phyloP scores from a whole-genome alignment of 768 basidiomycete species.

The Chlorophyllum brunneum region DNA sequence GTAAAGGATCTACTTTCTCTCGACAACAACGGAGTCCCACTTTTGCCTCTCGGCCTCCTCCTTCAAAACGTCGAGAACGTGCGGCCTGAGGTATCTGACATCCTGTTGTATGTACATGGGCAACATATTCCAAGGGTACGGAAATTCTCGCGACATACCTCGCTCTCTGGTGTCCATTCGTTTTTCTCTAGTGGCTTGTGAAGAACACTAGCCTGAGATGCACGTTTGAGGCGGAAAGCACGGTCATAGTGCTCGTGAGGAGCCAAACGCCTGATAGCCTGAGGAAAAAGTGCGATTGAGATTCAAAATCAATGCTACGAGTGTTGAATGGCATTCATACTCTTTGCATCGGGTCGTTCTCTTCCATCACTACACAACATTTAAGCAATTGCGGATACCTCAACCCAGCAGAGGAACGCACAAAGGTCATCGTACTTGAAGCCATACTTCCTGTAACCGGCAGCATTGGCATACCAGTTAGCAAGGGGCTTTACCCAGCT shows the following conservation, averaged over 20 bases:
- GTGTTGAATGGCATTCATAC: conserved; percentile 34
- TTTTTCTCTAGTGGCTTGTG: conserved; percentile 80
- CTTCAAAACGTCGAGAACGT: conserved; percentile 64
- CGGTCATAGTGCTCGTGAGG: conserved; percentile 85
- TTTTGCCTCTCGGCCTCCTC: conserved; percentile 74
- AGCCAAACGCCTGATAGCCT: conserved; percentile 86
- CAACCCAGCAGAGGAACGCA: conserved; percentile 37
- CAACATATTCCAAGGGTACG: not conserved
- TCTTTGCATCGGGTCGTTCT: conserved; percentile 73
- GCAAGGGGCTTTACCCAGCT: conserved; percentile 74
- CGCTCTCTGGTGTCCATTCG: conserved; percentile 69
- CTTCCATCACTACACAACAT: conserved; percentile 61
- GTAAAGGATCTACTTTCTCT: conserved; percentile 52
- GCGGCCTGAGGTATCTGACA: conserved; percentile 80
- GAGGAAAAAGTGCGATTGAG: not conserved
- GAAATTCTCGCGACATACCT: conserved; percentile 45
- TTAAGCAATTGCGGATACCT: conserved; percentile 10
- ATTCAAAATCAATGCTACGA: not conserved
- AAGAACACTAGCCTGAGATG: conserved; percentile 72
- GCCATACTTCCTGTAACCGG: conserved; percentile 85
- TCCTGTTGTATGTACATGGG: conserved; percentile 52
- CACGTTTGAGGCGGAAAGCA: conserved; percentile 82
- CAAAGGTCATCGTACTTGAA: conserved; percentile 94
- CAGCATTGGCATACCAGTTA: conserved; percentile 72
- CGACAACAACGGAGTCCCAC: conserved; percentile 79